Evolutionary conservation across 352 stramenopile genomes (phyloP), one percentile per base, ranked within the genome.

Genomic region (Globisporangium parvum): DNA sequence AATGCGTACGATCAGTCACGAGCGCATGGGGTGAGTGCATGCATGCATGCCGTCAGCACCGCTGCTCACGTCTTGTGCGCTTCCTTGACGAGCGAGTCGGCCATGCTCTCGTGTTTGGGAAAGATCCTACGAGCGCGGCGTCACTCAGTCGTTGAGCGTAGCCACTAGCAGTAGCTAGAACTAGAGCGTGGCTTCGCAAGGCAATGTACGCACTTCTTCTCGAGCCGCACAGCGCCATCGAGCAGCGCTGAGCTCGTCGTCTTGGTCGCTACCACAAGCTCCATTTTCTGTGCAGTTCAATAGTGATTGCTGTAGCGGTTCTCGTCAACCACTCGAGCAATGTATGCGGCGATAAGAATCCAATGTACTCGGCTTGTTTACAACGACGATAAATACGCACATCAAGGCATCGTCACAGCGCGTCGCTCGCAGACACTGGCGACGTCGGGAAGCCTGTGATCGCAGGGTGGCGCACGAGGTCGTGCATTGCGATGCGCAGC

Each of bases 381-480:
- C 39, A n/a, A 4, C 6, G 17, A 47, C 18, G 18, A 49, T 23
- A 53, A 35, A 12, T n/a, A 53, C 28, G 28, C 21, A 50, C 21
- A 61, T 54, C 60, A 63, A 47, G 60, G 6, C 42, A 33, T 18
- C 11, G 26, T 59, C 53, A 58, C 10, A 57, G 23, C 35, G 51
- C 24, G 15, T 47, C 49, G 47, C 47, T 55, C 23, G 50, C 28
- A 21, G 57, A 59, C 23, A 63, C 44, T 0, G 51, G 51, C 21
- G 50, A 63, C 14, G 40, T 60, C 33, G 50, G 50, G 42, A 59
- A 52, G 41, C 42, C 26, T 6, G 47, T 51, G 15, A 90, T 51
- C 28, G 80, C 73, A n/a, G 81, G 80, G 59, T 94, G 84, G 20
- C 60, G 59, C 60, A 75, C 66, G 31, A 95, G 77, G 31, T 91